Conservation (phyloP, 148 eudicot species). For the Gaultheria prostrata region DNA sequence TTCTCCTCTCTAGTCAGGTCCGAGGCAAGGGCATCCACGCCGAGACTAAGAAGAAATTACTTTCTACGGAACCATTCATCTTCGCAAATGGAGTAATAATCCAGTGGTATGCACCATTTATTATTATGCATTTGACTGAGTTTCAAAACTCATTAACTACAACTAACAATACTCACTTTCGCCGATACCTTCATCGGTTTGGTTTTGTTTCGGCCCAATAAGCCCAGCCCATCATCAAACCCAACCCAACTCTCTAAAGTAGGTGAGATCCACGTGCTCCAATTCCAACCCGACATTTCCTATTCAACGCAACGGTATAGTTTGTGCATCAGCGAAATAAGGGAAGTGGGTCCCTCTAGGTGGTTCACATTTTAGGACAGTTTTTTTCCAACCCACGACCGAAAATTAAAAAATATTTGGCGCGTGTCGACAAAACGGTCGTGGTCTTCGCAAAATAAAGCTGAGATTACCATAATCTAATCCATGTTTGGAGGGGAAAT, state of each 20-base stretch:
- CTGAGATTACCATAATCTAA: not conserved
- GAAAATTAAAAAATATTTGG: not conserved
- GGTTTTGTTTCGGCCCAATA: not conserved
- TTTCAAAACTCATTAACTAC: no score
- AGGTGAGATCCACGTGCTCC: not conserved
- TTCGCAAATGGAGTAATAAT: no score
- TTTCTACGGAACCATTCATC: no score
- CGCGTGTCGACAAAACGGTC: not conserved
- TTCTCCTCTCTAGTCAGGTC: no score
- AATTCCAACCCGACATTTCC: not conserved
- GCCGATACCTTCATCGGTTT: no score
- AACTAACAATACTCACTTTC: no score
- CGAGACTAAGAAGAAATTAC: no score
- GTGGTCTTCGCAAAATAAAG: not conserved
- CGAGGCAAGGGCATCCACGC: no score
- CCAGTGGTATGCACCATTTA: no score
- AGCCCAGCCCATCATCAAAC: not conserved
- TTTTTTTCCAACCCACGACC: not conserved
- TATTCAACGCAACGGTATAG: not conserved
- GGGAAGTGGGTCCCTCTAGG: not conserved
- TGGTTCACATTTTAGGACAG: not conserved
- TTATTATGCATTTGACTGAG: no score
- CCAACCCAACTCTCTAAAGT: not conserved
- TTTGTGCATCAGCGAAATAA: not conserved
- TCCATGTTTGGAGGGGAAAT: not conserved